Evolutionary conservation across 2,329 filamentous ascomycete species (phyloP).

Genomic region (Hymenoscyphus occultus): DNA sequence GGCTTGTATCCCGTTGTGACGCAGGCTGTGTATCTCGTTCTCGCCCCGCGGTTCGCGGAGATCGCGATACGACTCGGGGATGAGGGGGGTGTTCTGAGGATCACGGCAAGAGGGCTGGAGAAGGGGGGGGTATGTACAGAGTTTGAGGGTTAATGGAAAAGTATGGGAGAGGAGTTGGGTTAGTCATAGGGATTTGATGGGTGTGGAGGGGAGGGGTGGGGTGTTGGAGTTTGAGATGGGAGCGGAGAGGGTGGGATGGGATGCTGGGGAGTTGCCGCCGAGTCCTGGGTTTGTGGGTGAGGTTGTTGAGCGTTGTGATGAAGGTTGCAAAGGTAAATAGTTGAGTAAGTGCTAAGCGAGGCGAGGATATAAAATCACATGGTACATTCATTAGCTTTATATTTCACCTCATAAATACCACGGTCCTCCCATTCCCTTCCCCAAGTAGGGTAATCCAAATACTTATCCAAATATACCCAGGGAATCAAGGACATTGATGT

Average conservation of each 20-base stretch:
- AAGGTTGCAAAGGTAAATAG: too few relatives aligned
- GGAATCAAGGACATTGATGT: too few relatives aligned
- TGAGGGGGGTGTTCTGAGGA: slow-evolving; percentile 40
- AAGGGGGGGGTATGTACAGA: slow-evolving; percentile 47
- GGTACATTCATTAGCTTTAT: too few relatives aligned
- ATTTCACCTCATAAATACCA: too few relatives aligned
- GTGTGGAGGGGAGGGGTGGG: slow-evolving; percentile 19
- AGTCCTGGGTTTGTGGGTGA: slow-evolving; percentile 32
- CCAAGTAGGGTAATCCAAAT: too few relatives aligned
- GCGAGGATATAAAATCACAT: too few relatives aligned
- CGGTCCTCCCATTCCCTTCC: too few relatives aligned
- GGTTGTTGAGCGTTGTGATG: too few relatives aligned
- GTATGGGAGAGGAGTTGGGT: slow-evolving; percentile 26
- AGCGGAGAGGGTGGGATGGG: slow-evolving; percentile 17
- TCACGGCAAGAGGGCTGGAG: slow-evolving; percentile 45
- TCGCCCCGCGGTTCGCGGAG: slow-evolving; percentile 46
- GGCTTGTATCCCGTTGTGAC: slow-evolving; percentile 55
- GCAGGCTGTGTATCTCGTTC: slow-evolving; percentile 54
- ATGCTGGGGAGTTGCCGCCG: slow-evolving; percentile 23
- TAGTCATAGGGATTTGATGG: slow-evolving; percentile 18
- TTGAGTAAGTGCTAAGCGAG: too few relatives aligned
- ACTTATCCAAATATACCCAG: too few relatives aligned
- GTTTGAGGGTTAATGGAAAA: slow-evolving; percentile 22
- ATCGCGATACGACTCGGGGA: slow-evolving; percentile 32
- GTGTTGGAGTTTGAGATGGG: slow-evolving; percentile 24